A percentile compares a stretch with the other conserved stretches of the same genome.
Conservation (phyloP, 345 rosid species). For the Orychophragmus violaceus region DNA sequence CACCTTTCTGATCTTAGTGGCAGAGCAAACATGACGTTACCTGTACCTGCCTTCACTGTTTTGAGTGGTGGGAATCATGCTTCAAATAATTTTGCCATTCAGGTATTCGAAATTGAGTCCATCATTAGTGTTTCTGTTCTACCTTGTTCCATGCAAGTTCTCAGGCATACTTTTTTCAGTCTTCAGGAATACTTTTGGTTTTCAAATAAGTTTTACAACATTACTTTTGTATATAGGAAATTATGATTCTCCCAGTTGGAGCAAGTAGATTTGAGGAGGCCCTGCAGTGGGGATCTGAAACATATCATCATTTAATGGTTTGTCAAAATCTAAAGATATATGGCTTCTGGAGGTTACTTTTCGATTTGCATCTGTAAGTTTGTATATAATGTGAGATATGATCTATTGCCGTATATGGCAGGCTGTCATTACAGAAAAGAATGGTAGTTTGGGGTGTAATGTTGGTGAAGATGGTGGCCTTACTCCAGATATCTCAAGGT, state of each 20-base stretch:
- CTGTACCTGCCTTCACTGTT: conserved; percentile 93
- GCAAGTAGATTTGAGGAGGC: conserved; percentile 94
- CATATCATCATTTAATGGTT: conserved; percentile 96
- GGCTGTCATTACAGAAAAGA: conserved; percentile 87
- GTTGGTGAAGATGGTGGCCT: conserved; percentile 96
- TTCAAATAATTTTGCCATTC: conserved; percentile 69
- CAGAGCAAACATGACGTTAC: conserved; percentile 56
- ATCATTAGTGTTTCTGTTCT: not conserved
- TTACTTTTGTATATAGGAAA: conserved; percentile 49
- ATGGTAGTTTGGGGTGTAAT: conserved; percentile 69
- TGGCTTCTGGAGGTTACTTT: conserved; percentile 10
- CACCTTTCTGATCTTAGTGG: conserved; percentile 87
- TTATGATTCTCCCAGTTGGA: conserved; percentile 86
- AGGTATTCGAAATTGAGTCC: conserved; percentile 40
- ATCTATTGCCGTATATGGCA: conserved; percentile 39
- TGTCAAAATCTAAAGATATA: conserved; percentile 40
- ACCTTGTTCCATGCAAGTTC: conserved; percentile 1
- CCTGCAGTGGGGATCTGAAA: conserved; percentile 91
- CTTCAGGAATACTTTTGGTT: not conserved
- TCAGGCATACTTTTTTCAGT: not conserved
- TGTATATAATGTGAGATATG: conserved; percentile 17
- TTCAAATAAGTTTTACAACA: not conserved
- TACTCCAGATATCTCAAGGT: conserved; percentile 89
- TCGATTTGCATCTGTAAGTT: too few relatives aligned
- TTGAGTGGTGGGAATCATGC: conserved; percentile 91